These are phyloP conservation scores for Tritrichomonas musculus DNA, from an alignment of 208 protist species.

Conservation along the genomic window DNA sequence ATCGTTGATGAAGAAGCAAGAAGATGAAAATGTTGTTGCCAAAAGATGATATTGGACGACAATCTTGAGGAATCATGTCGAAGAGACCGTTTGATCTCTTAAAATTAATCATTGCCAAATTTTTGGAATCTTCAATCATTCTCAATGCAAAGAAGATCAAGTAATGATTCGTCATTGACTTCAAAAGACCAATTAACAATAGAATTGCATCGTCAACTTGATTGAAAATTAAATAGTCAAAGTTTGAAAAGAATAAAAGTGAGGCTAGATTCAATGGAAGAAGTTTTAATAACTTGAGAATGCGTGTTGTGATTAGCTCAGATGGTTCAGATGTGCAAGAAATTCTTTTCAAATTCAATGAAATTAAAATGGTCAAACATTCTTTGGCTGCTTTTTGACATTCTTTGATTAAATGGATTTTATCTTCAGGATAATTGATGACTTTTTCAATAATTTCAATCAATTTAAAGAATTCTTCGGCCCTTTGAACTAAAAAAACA, in stretches of 20 bases:
- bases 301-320: not conserved
- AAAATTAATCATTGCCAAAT: not conserved
- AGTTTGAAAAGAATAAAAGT: not conserved
- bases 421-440: not conserved
- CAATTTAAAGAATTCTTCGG: not conserved
- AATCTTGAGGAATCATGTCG: not conserved
- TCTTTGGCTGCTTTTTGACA: not conserved
- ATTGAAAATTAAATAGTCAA: not conserved
- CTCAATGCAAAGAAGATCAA: not conserved
- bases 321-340: not conserved
- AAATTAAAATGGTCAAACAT: not conserved
- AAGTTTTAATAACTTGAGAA: not conserved
- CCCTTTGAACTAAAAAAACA: not conserved
- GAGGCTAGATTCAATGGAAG: not conserved
- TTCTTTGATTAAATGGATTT: not conserved
- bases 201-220: not conserved
- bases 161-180: not conserved
- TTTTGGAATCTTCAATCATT: not conserved
- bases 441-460: not conserved
- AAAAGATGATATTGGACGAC: too few species aligned
- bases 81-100: not conserved
- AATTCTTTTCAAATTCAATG: not conserved
- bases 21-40: not conserved
- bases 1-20: not conserved
- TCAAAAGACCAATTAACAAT: not conserved